Percentiles rank a stretch among this genome's conserved stretches.
Conservation (phyloP, 2,329 filamentous ascomycete genomes). For the Venturiaceae sp. region DNA sequence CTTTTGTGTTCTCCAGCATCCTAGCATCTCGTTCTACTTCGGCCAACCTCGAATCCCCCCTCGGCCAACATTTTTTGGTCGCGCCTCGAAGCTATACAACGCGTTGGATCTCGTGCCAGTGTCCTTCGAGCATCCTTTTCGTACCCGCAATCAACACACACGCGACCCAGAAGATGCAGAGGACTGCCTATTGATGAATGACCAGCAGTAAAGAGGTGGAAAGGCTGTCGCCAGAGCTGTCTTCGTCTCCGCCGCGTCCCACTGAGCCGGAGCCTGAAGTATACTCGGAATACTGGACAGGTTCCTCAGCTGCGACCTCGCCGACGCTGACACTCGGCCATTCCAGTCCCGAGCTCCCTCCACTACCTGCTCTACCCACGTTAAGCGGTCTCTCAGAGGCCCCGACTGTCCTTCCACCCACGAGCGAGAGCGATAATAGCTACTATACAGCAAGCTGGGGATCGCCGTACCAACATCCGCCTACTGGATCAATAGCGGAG, state of each 20-base stretch:
- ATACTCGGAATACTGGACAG: not conserved
- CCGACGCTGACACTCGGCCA: slow-evolving; percentile 29
- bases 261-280: not conserved
- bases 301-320: slow-evolving; percentile 16
- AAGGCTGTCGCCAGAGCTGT: not conserved
- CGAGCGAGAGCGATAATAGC: slow-evolving; percentile 35
- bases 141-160: not conserved
- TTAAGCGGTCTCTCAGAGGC: slow-evolving; percentile 22
- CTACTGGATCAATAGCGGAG: slow-evolving; percentile 28
- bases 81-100: not conserved
- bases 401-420: slow-evolving; percentile 23
- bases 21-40: not conserved
- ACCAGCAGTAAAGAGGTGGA: slow-evolving; percentile 5
- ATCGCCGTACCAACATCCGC: slow-evolving; percentile 69
- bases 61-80: not conserved
- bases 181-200: slow-evolving; percentile 5
- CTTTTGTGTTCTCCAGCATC: not conserved
- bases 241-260: not conserved
- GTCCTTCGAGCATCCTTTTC: not conserved
- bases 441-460: slow-evolving; percentile 80
- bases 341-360: slow-evolving; percentile 31
- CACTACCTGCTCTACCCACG: slow-evolving; percentile 22
- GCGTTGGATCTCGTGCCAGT: not conserved
- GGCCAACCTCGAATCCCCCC: not conserved
- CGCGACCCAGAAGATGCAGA: not conserved